Percentiles rank a stretch among this genome's conserved stretches.
Conservation (phyloP, 257 asterid genomes). For the Asclepias syriaca region DNA sequence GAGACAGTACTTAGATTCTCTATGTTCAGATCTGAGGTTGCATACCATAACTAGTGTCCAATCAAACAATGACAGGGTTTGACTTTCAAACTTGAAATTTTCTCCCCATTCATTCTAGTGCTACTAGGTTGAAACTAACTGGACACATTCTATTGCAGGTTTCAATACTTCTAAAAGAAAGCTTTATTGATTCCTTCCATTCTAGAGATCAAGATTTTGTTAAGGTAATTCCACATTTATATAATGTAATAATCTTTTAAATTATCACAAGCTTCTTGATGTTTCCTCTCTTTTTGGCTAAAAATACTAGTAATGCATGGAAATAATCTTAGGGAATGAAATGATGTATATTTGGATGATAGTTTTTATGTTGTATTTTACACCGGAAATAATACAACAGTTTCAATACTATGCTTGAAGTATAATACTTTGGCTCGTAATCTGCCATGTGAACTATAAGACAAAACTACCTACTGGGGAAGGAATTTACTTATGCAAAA, state of each 20-base stretch:
- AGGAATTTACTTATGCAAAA: too few relatives aligned
- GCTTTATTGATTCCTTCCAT: slow-evolving; percentile 74
- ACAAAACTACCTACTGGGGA: background rate
- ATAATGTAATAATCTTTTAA: background rate
- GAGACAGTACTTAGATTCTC: slow-evolving; percentile 66
- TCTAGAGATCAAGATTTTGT: slow-evolving; percentile 56
- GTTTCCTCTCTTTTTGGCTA: background rate
- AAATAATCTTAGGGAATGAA: background rate
- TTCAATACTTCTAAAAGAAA: slow-evolving; percentile 76
- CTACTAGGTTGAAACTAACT: slow-evolving; percentile 14
- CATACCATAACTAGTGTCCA: slow-evolving; percentile 84
- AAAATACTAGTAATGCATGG: background rate
- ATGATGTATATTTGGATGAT: background rate
- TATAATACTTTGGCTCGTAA: background rate
- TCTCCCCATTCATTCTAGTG: background rate
- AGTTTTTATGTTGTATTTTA: background rate
- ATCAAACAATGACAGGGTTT: slow-evolving; percentile 68
- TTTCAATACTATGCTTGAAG: background rate
- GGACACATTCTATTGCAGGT: slow-evolving; percentile 46
- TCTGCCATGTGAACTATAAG: background rate
- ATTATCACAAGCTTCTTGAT: background rate
- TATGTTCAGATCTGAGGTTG: slow-evolving; percentile 71
- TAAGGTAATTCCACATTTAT: slow-evolving; percentile 37
- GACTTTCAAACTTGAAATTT: slow-evolving; percentile 7
- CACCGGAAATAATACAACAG: background rate